Evolutionary conservation across 2,329 filamentous ascomycete genomes (phyloP).

Genomic region (Fusarium pilosicola): DNA sequence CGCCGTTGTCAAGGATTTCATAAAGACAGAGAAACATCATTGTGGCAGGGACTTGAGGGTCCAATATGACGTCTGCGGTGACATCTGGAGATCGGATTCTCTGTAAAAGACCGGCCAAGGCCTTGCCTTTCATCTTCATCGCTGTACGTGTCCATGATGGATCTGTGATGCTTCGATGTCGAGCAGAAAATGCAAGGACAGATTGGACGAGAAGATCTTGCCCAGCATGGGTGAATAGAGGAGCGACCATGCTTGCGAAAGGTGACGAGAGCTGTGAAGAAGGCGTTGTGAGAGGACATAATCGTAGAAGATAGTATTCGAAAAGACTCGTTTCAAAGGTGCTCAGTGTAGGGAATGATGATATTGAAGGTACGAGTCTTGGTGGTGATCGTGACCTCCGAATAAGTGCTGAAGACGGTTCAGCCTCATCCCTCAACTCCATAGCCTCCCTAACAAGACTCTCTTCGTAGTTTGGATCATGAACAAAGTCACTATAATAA

Average conservation of each 20-base stretch:
- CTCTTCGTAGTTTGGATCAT: slow-evolving; percentile 21
- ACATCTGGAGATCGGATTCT: slow-evolving; percentile 23
- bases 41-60: slow-evolving; percentile 34
- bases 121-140: slow-evolving; percentile 37
- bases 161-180: slow-evolving; percentile 34
- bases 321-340: slow-evolving; percentile 23
- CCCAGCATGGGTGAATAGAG: slow-evolving; percentile 34
- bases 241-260: slow-evolving; percentile 33
- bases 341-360: slow-evolving; percentile 20
- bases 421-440: slow-evolving; percentile 11
- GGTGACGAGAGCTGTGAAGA: slow-evolving; percentile 27
- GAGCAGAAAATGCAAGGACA: slow-evolving; percentile 35
- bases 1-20: slow-evolving; percentile 37
- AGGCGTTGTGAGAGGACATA: slow-evolving; percentile 39
- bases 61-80: slow-evolving; percentile 24
- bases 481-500: slow-evolving; percentile 29
- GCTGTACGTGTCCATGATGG: slow-evolving; percentile 25
- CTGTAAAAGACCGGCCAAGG: neutral
- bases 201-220: slow-evolving; percentile 33
- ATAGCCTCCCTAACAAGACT: slow-evolving; percentile 23
- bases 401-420: neutral
- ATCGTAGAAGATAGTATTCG: slow-evolving; percentile 34
- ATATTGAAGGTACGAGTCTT: slow-evolving; percentile 6
- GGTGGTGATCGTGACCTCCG: neutral
- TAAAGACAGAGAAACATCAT: slow-evolving; percentile 43